Conservation (phyloP, 208 protist genomes). For the Spongospora subterranea region DNA sequence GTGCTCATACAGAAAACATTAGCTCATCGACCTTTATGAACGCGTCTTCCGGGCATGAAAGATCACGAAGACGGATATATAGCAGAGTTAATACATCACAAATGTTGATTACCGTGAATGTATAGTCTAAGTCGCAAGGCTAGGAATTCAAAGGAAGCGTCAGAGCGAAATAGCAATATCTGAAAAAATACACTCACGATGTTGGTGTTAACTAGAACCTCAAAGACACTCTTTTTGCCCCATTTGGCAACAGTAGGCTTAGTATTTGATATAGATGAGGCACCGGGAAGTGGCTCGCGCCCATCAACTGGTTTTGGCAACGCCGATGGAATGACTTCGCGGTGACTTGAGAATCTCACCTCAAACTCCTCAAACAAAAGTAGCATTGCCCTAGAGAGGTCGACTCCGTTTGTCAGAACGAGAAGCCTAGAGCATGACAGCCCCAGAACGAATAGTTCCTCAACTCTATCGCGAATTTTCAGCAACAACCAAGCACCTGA, state of each 20-base stretch:
- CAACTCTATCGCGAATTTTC: not conserved
- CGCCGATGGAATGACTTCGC: not conserved
- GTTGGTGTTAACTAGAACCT: slow-evolving; percentile 13
- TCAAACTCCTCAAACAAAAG: slow-evolving; percentile 39
- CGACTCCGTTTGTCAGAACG: not conserved
- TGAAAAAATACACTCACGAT: not conserved
- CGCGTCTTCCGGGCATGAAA: not conserved
- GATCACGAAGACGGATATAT: not conserved
- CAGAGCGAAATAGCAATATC: too few species aligned
- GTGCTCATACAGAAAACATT: not conserved
- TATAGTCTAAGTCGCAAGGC: slow-evolving; percentile 48
- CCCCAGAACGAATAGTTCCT: slow-evolving; percentile 35
- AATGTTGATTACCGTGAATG: slow-evolving; percentile 30
- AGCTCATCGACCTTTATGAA: slow-evolving; percentile 29
- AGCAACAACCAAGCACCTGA: too few species aligned
- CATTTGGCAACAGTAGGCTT: not conserved
- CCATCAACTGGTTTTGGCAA: not conserved
- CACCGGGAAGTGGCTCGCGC: not conserved
- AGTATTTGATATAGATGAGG: not conserved
- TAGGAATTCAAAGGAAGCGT: not conserved
- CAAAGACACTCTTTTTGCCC: slow-evolving; percentile 28
- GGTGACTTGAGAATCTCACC: not conserved
- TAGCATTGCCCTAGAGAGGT: not conserved
- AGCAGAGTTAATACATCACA: slow-evolving; percentile 29
- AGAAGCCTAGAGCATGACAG: slow-evolving; percentile 11